phyloP scores from a whole-genome alignment of 2,329 filamentous ascomycete species.

The Cytospora schulzeri region DNA sequence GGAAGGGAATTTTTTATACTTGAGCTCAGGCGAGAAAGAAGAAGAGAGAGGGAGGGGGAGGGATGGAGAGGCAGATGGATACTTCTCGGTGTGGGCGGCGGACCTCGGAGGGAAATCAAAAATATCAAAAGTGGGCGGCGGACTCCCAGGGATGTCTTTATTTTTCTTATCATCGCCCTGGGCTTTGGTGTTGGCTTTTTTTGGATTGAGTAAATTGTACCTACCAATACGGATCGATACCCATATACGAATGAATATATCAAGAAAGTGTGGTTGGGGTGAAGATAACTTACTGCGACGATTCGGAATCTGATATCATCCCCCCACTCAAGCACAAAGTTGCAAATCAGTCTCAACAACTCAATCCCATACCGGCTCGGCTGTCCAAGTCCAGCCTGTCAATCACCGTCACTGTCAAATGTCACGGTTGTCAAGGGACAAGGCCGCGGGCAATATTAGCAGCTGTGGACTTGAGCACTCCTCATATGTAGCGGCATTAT shows the following conservation, averaged over 20 bases:
- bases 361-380: too few relatives aligned
- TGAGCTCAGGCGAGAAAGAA: background rate
- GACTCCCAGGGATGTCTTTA: background rate
- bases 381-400: too few relatives aligned
- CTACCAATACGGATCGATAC: slow-evolving; percentile 1
- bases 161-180: background rate
- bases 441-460: too few relatives aligned
- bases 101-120: background rate
- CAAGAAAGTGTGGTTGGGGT: background rate
- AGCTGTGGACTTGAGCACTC: too few relatives aligned
- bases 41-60: background rate
- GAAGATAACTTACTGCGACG: too few relatives aligned
- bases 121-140: background rate
- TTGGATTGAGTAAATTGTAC: background rate
- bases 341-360: too few relatives aligned
- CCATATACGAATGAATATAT: background rate
- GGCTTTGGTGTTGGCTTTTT: background rate
- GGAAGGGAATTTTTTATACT: background rate
- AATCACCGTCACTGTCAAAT: too few relatives aligned
- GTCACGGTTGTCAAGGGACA: too few relatives aligned
- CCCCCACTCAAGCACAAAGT: too few relatives aligned
- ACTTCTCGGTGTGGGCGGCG: background rate
- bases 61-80: too few relatives aligned
- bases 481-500: too few relatives aligned
- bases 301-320: background rate